Conservation (phyloP, 108 stramenopile species). For the Ochromonas danica region DNA sequence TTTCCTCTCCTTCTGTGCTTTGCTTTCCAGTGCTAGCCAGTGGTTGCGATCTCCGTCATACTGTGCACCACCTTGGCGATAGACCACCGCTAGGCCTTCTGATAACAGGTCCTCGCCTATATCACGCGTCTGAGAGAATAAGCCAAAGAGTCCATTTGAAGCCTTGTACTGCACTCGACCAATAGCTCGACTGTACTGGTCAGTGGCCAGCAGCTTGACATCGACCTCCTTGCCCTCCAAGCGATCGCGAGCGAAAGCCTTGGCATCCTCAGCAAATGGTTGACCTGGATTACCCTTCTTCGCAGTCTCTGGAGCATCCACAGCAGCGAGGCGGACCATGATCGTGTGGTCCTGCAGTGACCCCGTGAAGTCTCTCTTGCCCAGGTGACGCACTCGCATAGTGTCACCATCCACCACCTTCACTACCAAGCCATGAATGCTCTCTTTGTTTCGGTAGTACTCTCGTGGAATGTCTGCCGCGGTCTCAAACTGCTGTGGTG, state of each 20-base stretch:
- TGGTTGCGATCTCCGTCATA: constrained; percentile 49
- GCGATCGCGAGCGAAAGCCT: constrained; percentile 44
- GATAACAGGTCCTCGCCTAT: not conserved
- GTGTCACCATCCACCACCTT: constrained; percentile 69
- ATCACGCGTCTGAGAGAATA: not conserved
- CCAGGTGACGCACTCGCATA: constrained; percentile 50
- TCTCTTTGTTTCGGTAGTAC: constrained; percentile 40
- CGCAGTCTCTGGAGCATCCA: constrained; percentile 64
- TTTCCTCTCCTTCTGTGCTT: not conserved
- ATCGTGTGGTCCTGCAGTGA: constrained; percentile 53
- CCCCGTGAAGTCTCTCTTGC: not conserved
- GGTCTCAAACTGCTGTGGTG: constrained; percentile 59
- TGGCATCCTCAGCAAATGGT: constrained; percentile 62
- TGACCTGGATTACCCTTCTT: constrained; percentile 55
- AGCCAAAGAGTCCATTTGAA: too few relatives aligned
- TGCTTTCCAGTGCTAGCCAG: not conserved
- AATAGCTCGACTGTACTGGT: constrained; percentile 64
- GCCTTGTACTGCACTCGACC: constrained; percentile 4
- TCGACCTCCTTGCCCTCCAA: constrained; percentile 44
- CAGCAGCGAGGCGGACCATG: constrained; percentile 60
- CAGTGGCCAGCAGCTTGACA: constrained; percentile 58
- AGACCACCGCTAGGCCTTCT: constrained; percentile 52
- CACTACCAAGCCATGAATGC: constrained; percentile 58
- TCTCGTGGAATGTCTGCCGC: constrained; percentile 59
- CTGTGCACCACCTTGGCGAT: constrained; percentile 65